Evolutionary conservation across 2,329 filamentous ascomycete species (phyloP), one percentile per base, ranked within the genome.

Genomic region (Cladosporium sp.): DNA sequence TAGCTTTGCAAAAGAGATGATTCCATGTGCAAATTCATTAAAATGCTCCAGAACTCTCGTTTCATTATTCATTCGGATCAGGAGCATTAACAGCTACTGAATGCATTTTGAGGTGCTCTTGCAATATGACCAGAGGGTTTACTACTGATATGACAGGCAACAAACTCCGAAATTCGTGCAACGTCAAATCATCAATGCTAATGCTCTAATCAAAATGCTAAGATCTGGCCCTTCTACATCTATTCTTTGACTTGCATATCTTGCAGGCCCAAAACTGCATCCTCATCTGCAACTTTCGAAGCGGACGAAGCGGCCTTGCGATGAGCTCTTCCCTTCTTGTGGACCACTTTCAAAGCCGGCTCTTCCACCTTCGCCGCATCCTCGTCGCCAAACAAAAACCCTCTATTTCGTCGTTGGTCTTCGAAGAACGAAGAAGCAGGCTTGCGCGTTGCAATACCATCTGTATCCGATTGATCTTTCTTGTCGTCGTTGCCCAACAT

Each of bases 401-500:
- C 63, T 39, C 60, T 51, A 28, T 58, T 65, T 15, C 59, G 45
- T 3, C 63, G 61, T 15, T 63, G 58, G 25, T 55, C 51, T n/a
- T 61, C 60, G 25, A 60, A 63, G 12, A 63, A 61, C 25, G 63
- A 51, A 1, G 59, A 42, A 0, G 60, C 30, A 22, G 47, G 9
- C n/a, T 47, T 52, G 17, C 20, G 30, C 3, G 40, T 17, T 22
- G 39, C 34, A 5, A n/a, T 30, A 7, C 19, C 15, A 17, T 25
- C 17, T 8, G 22, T 22, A 14, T 38, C 42, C 12, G 30, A 9
- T 8, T 45, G 17, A n/a, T 39, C 20, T 15, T n/a, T 37, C 12
- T 37, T 28, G 2, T 45, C 28, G 28, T 34, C 34, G 28, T 14
- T 25, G 55, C 65, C 85, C 2, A 92, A 78, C 88, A 92, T 92